A percentile compares a stretch with the other conserved stretches of the same genome.
These are phyloP conservation scores for Syzygium syzygioides DNA, from an alignment of 441 rosid species.

Conservation along the genomic window DNA sequence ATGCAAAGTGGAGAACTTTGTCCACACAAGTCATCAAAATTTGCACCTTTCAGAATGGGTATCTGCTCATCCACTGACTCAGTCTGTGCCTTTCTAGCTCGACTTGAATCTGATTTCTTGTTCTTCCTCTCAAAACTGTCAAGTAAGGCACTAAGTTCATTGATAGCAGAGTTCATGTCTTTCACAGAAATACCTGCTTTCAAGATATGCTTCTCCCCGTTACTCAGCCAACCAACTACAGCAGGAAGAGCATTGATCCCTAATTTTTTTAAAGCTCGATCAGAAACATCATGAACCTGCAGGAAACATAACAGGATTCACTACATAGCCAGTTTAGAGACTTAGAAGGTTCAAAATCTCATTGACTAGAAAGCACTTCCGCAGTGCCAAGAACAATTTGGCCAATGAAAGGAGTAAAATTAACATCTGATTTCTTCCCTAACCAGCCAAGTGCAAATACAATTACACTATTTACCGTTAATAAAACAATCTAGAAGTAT, in stretches of 20 bases:
- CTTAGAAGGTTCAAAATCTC: not conserved
- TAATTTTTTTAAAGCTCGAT: conserved; percentile 40
- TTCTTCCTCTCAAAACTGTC: conserved; percentile 67
- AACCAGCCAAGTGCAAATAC: not conserved
- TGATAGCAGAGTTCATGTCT: conserved; percentile 61
- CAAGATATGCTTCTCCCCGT: conserved; percentile 68
- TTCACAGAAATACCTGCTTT: conserved; percentile 70
- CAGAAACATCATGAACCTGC: conserved; percentile 60
- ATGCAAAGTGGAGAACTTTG: conserved; percentile 69
- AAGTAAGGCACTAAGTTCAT: conserved; percentile 54
- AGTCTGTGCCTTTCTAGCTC: conserved; percentile 27
- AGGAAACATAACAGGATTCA: conserved; percentile 8
- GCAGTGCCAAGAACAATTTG: not conserved
- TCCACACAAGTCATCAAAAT: conserved; percentile 60
- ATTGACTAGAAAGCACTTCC: not conserved
- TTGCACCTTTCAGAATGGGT: conserved; percentile 39
- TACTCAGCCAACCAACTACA: conserved; percentile 78
- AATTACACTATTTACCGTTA: not conserved
- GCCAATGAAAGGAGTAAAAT: not conserved
- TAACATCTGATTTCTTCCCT: not conserved
- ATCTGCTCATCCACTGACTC: conserved; percentile 32
- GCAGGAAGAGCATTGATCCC: conserved; percentile 79
- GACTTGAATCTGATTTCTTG: conserved; percentile 48
- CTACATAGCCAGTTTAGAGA: not conserved
- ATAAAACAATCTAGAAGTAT: not conserved